These are phyloP conservation scores for Mycena amicta DNA, from an alignment of 768 basidiomycete species.

Conservation along the genomic window DNA sequence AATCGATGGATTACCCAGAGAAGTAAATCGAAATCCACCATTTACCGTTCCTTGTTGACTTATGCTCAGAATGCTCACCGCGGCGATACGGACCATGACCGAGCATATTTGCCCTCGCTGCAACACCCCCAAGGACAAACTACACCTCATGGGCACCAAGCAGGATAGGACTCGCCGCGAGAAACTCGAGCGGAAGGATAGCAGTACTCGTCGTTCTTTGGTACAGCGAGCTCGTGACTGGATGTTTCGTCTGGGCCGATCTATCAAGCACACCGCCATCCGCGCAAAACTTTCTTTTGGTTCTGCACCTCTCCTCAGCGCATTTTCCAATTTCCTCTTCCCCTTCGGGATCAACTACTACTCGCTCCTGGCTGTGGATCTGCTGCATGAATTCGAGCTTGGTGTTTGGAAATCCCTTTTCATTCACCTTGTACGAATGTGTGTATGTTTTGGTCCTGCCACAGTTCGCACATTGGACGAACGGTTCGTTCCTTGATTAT, in stretches of 20 bases:
- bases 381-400: not conserved
- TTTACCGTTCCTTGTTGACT: not conserved
- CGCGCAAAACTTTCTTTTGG: not conserved
- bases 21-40: conserved; percentile 9
- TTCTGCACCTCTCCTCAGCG: not conserved
- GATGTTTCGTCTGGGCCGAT: not conserved
- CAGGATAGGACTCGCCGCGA: not conserved
- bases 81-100: not conserved
- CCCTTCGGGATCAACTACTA: not conserved
- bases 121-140: not conserved
- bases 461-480: not conserved
- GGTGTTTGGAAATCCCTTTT: not conserved
- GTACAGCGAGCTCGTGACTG: not conserved
- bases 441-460: not conserved
- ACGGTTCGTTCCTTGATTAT: too few species aligned
- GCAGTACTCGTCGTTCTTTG: not conserved
- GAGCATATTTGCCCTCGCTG: not conserved
- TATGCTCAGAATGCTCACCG: not conserved
- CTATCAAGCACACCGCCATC: not conserved
- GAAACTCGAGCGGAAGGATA: not conserved
- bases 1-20: conserved; percentile 21
- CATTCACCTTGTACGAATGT: not conserved
- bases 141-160: not conserved
- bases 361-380: not conserved
- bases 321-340: not conserved